Percentiles rank a stretch among this genome's conserved stretches.
Conservation (phyloP, 2,329 filamentous ascomycete genomes). For the Didymella glomerata region DNA sequence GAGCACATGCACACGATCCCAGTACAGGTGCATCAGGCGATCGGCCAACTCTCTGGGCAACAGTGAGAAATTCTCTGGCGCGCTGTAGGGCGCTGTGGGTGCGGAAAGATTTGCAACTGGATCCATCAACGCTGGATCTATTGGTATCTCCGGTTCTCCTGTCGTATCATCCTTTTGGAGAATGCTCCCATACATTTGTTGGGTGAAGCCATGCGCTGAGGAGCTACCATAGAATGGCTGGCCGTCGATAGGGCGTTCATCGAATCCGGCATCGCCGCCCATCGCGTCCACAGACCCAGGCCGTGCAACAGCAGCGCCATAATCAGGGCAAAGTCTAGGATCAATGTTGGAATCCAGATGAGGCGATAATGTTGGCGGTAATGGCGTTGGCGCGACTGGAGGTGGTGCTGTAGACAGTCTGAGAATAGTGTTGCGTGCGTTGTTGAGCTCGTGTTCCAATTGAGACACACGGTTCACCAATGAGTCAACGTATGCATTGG, state of each 20-base stretch:
- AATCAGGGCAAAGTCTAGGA: slow-evolving; percentile 7
- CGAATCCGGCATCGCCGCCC: slow-evolving; percentile 12
- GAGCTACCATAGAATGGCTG: slow-evolving; percentile 21
- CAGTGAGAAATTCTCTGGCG: slow-evolving; percentile 18
- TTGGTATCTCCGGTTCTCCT: background rate
- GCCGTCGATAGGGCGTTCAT: background rate
- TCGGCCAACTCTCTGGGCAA: slow-evolving; percentile 19
- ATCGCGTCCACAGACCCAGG: slow-evolving; percentile 17
- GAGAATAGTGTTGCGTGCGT: slow-evolving; percentile 7
- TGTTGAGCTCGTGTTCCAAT: slow-evolving; percentile 16
- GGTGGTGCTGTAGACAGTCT: slow-evolving; percentile 7
- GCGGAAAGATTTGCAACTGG: background rate
- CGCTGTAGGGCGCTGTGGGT: background rate
- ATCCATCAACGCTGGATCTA: background rate
- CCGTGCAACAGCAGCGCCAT: background rate
- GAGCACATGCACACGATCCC: slow-evolving; percentile 19
- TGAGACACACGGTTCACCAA: slow-evolving; percentile 18
- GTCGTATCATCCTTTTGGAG: slow-evolving; percentile 3
- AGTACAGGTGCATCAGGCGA: slow-evolving; percentile 14
- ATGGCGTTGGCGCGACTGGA: slow-evolving; percentile 1
- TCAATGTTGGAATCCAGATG: slow-evolving; percentile 9
- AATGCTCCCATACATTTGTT: slow-evolving; percentile 20
- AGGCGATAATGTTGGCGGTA: background rate
- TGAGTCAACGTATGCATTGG: slow-evolving; percentile 17
- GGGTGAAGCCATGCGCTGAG: slow-evolving; percentile 18